These are phyloP conservation scores for Calonectria crousiana DNA, from an alignment of 2,329 filamentous ascomycete genomes.

Conservation along the genomic window DNA sequence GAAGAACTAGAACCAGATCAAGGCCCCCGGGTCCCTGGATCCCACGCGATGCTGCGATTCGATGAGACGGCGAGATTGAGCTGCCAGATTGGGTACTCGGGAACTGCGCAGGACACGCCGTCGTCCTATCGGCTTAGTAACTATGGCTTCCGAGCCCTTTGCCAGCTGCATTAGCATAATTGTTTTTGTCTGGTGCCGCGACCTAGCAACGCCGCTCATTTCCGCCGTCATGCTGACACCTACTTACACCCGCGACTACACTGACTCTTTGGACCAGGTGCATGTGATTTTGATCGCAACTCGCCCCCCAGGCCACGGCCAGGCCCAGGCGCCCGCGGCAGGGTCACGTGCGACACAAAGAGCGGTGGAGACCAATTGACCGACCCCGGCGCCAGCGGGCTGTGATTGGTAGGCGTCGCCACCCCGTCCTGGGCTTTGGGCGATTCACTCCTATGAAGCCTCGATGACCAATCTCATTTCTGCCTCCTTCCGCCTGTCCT, in stretches of 20 bases:
- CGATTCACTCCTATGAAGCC: conserved; percentile 29
- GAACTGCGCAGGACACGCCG: neutral
- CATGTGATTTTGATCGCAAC: conserved; percentile 10
- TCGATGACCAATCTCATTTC: conserved; percentile 45
- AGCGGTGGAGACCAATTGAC: conserved; percentile 13
- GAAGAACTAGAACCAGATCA: conserved; percentile 2
- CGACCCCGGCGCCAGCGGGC: conserved; percentile 11
- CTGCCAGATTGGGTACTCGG: neutral
- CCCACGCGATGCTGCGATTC: neutral
- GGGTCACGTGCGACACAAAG: conserved; percentile 28
- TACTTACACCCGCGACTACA: neutral
- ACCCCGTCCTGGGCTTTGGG: conserved; percentile 29
- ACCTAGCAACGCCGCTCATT: conserved; percentile 7
- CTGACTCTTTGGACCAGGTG: conserved; percentile 2
- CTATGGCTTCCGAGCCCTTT: neutral
- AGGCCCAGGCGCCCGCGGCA: neutral
- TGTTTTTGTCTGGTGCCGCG: neutral
- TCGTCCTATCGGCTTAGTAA: conserved; percentile 5
- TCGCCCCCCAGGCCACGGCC: neutral
- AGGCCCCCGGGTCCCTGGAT: neutral
- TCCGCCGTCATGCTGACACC: conserved; percentile 7
- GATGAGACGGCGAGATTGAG: conserved; percentile 2
- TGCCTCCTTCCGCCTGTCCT: conserved; percentile 31
- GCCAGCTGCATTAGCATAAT: conserved; percentile 1
- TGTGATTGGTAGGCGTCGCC: conserved; percentile 41